A percentile compares a stretch with the other conserved stretches of the same genome.
These are phyloP conservation scores for Alternaria postmessia DNA, from an alignment of 2,329 filamentous ascomycete species.

Conservation along the genomic window DNA sequence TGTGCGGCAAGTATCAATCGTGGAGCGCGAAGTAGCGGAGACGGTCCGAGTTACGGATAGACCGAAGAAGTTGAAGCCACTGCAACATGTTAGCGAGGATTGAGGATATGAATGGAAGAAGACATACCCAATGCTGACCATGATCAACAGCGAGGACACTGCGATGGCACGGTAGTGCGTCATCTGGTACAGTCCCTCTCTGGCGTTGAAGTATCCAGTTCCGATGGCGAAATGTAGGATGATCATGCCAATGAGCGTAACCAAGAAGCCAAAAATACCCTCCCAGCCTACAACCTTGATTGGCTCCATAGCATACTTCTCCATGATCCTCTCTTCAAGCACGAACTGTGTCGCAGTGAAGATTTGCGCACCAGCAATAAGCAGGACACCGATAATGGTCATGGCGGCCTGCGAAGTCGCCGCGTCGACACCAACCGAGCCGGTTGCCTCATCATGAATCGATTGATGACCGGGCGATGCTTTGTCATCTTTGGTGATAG, in stretches of 20 bases:
- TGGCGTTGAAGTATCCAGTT: slow-evolving; percentile 87
- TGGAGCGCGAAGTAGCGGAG: slow-evolving; percentile 90
- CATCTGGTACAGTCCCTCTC: slow-evolving; percentile 84
- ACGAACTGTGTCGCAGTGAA: slow-evolving; percentile 98
- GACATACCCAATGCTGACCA: slow-evolving; percentile 93
- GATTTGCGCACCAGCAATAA: slow-evolving; percentile 94
- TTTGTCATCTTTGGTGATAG: slow-evolving; percentile 75
- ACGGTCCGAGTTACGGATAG: slow-evolving; percentile 89
- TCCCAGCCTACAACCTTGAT: slow-evolving; percentile 96
- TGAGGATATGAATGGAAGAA: slow-evolving; percentile 6
- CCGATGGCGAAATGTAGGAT: slow-evolving; percentile 81
- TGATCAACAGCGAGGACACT: slow-evolving; percentile 84
- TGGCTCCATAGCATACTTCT: slow-evolving; percentile 80
- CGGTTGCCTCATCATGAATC: slow-evolving; percentile 25
- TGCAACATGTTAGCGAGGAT: slow-evolving; percentile 49
- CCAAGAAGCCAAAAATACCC: slow-evolving; percentile 84
- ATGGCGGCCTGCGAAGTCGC: slow-evolving; percentile 66
- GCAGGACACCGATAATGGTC: slow-evolving; percentile 81
- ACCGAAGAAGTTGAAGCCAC: slow-evolving; percentile 98
- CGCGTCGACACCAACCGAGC: slow-evolving; percentile 42
- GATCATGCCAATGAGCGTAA: slow-evolving; percentile 81
- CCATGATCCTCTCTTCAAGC: slow-evolving; percentile 90
- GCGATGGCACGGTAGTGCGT: slow-evolving; percentile 74
- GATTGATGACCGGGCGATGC: slow-evolving; percentile 47
- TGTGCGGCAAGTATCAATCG: slow-evolving; percentile 96